phyloP scores from a whole-genome alignment of 768 basidiomycete species.

The Galerina marginata region DNA sequence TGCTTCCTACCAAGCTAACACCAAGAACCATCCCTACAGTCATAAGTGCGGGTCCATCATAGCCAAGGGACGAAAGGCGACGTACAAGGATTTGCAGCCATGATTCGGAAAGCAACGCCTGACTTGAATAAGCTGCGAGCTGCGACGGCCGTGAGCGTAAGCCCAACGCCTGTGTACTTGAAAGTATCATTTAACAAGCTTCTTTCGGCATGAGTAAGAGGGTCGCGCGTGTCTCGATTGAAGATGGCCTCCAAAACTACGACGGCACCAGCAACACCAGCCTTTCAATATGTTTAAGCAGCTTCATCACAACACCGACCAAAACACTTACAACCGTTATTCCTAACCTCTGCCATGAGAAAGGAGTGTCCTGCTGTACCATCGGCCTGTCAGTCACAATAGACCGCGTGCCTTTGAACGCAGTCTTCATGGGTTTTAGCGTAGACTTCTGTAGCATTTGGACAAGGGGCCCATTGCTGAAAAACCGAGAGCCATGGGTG shows the following conservation, averaged over 20 bases:
- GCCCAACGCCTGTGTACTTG: slow-evolving; percentile 83
- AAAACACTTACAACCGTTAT: slow-evolving; percentile 38
- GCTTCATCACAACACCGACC: background rate
- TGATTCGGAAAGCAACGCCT: slow-evolving; percentile 71
- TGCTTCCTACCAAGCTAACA: slow-evolving; percentile 76
- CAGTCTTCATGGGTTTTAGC: background rate
- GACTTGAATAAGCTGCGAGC: slow-evolving; percentile 79
- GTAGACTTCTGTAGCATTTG: slow-evolving; percentile 10
- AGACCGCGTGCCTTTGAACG: slow-evolving; percentile 40
- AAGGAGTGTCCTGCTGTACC: slow-evolving; percentile 33
- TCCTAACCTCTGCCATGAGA: slow-evolving; percentile 40
- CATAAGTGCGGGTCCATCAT: background rate
- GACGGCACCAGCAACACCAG: slow-evolving; percentile 73
- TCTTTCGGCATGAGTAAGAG: slow-evolving; percentile 64
- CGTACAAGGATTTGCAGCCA: slow-evolving; percentile 85
- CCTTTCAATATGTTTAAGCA: slow-evolving; percentile 42
- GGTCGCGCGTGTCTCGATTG: slow-evolving; percentile 81
- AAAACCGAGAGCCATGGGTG: slow-evolving; percentile 14
- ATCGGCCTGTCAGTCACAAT: slow-evolving; percentile 50
- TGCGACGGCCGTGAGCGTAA: slow-evolving; percentile 76
- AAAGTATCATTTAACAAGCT: slow-evolving; percentile 78
- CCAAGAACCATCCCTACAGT: slow-evolving; percentile 80
- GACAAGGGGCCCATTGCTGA: slow-evolving; percentile 19
- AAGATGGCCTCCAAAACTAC: slow-evolving; percentile 67
- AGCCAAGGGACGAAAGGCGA: background rate